A percentile compares a stretch with the other conserved stretches of the same genome.
Conservation (phyloP, 805 yeast genomes). For the Ogataea glucozyma region DNA sequence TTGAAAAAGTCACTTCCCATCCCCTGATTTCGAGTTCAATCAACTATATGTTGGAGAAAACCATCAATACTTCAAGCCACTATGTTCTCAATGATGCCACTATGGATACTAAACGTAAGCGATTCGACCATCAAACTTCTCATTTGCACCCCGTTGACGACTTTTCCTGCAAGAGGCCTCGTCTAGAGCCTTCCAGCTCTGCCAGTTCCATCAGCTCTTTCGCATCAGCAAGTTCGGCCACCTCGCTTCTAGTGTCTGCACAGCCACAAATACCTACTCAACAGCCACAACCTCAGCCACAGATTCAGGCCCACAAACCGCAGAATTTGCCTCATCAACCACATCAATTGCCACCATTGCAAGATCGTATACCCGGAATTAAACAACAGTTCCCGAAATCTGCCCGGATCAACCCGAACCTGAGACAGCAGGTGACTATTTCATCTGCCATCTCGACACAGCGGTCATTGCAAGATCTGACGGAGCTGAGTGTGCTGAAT, state of each 20-base stretch:
- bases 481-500: slow-evolving; percentile 36
- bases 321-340: background rate
- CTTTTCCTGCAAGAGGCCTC: slow-evolving; percentile 21
- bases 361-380: slow-evolving; percentile 6
- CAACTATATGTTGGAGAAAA: slow-evolving; percentile 38
- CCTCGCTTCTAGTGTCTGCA: background rate
- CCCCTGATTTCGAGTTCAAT: slow-evolving; percentile 40
- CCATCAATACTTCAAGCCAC: slow-evolving; percentile 32
- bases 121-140: slow-evolving; percentile 11
- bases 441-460: slow-evolving; percentile 35
- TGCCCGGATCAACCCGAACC: slow-evolving; percentile 17
- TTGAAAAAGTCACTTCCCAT: slow-evolving; percentile 39
- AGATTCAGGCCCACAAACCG: background rate
- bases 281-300: background rate
- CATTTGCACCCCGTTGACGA: background rate
- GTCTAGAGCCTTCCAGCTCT: slow-evolving; percentile 14
- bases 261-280: background rate
- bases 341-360: slow-evolving; percentile 12
- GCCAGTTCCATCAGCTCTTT: slow-evolving; percentile 6
- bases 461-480: slow-evolving; percentile 34
- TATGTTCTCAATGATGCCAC: slow-evolving; percentile 21
- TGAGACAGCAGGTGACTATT: slow-evolving; percentile 33
- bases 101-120: slow-evolving; percentile 19
- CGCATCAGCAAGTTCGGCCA: background rate
- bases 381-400: slow-evolving; percentile 15